Evolutionary conservation across 768 basidiomycete species (phyloP), one percentile per base, ranked within the genome.

Genomic region (Boletus sp.): DNA sequence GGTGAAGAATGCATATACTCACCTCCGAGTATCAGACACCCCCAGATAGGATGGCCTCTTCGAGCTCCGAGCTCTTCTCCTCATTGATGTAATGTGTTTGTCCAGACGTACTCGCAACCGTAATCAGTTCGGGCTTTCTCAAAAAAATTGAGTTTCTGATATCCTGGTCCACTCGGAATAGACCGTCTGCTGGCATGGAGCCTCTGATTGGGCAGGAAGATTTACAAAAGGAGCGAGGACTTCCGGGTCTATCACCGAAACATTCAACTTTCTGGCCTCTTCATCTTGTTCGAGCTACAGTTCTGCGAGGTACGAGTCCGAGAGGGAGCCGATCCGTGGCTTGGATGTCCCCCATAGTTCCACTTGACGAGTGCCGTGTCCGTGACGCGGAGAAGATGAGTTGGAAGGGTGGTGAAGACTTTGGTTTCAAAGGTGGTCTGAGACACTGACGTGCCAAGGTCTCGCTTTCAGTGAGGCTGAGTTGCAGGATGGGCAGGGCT

Each of bases 51-150:
- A 65, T 58, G 41, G 66, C 66, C 29, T 68, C 66, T 50, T 67
- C 8, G 24, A 24, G 24, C 24, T 24, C 24, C 24, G 24, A 24
- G 24, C 24, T 24, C 24, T 3, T 24, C 24, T 24, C 24, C 24
- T 24, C 3, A 24, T 24, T 24, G 24, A 24, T 24, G 2, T 3
- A 24, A 24, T 3, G 59, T 67, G 36, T 67, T 66, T 54, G 66
- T 42, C 67, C 66, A 73, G 48, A 58, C 70, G 50, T 68, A 61
- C 56, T 67, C 54, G 47, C 66, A 62, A 14, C 65, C 60, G 20
- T 65, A 68, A 18, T 67, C 66, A 12, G 24, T 12, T 20, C 61
- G n/a, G 36, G 68, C 68, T 44, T 63, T 70, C 14, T 70, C 62
- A 24, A 68, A 68, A 35, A 68, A 70, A 40, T 58, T 65, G 53